phyloP scores from a whole-genome alignment of 495 filamentous ascomycete genomes.

The Aspergillus avenaceus region DNA sequence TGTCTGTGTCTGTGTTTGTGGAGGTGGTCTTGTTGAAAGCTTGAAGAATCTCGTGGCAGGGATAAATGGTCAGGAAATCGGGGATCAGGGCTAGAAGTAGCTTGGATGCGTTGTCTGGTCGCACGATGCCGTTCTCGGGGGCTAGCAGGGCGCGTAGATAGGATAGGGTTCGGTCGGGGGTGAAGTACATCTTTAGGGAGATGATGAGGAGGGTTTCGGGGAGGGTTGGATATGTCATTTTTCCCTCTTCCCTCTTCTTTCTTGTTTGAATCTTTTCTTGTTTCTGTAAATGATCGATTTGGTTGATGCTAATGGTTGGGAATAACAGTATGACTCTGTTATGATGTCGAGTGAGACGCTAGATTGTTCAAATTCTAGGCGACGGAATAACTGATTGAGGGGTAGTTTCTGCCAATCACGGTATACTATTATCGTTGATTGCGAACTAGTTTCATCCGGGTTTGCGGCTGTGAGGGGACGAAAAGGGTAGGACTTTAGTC shows the following conservation, averaged over 20 bases:
- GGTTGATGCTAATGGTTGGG: too few relatives aligned
- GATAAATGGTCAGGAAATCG: slow-evolving; percentile 64
- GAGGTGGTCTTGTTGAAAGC: slow-evolving; percentile 24
- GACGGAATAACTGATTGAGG: too few relatives aligned
- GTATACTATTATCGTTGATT: too few relatives aligned
- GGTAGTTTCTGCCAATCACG: too few relatives aligned
- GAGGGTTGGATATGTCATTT: slow-evolving; percentile 39
- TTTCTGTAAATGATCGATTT: too few relatives aligned
- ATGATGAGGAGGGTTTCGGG: slow-evolving; percentile 71
- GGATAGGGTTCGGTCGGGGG: slow-evolving; percentile 54
- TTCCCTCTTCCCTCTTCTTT: background rate
- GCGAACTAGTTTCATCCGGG: background rate
- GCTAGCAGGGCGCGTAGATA: slow-evolving; percentile 58
- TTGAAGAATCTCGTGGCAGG: slow-evolving; percentile 49
- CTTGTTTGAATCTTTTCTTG: background rate
- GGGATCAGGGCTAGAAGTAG: slow-evolving; percentile 83
- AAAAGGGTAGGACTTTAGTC: background rate
- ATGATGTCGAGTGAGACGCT: too few relatives aligned
- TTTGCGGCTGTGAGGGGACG: slow-evolving; percentile 1
- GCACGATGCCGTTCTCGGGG: slow-evolving; percentile 35
- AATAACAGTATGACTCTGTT: too few relatives aligned
- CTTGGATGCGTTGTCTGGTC: slow-evolving; percentile 55
- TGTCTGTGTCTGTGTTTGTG: too few relatives aligned
- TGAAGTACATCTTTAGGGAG: slow-evolving; percentile 83
- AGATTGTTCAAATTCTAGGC: too few relatives aligned